Conservation (phyloP, 805 yeast genomes). For the Kazachstania taianensis region DNA sequence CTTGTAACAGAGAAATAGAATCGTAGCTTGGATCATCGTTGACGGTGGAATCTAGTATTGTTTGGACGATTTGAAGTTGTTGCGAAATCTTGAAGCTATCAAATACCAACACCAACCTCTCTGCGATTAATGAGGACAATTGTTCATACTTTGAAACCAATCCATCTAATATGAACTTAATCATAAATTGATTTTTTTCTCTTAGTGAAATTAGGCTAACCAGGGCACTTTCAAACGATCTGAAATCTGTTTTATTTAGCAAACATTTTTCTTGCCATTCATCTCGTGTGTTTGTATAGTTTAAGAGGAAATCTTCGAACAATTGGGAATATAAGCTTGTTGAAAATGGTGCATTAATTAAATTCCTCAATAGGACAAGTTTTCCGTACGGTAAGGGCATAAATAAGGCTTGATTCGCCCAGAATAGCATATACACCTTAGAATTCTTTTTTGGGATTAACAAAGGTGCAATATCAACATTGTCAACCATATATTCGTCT, state of each 20-base stretch:
- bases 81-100: slow-evolving; percentile 43
- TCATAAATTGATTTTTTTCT: slow-evolving; percentile 47
- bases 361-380: slow-evolving; percentile 35
- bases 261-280: slow-evolving; percentile 36
- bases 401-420: slow-evolving; percentile 56
- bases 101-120: slow-evolving; percentile 48
- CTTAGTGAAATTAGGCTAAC: slow-evolving; percentile 51
- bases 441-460: slow-evolving; percentile 46
- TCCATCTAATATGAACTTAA: slow-evolving; percentile 49
- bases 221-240: slow-evolving; percentile 46
- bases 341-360: slow-evolving; percentile 29
- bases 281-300: slow-evolving; percentile 39
- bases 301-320: slow-evolving; percentile 36
- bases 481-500: slow-evolving; percentile 42
- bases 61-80: slow-evolving; percentile 48
- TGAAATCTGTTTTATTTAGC: slow-evolving; percentile 40
- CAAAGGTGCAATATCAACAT: slow-evolving; percentile 35
- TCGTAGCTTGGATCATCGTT: slow-evolving; percentile 39
- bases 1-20: slow-evolving; percentile 43
- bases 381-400: slow-evolving; percentile 49
- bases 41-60: slow-evolving; percentile 46
- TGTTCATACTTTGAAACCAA: slow-evolving; percentile 37
- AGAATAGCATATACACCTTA: slow-evolving; percentile 48
- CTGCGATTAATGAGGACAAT: slow-evolving; percentile 39
- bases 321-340: slow-evolving; percentile 35